phyloP scores from a whole-genome alignment of 2,329 filamentous ascomycete species.

The Alternaria brassicae region DNA sequence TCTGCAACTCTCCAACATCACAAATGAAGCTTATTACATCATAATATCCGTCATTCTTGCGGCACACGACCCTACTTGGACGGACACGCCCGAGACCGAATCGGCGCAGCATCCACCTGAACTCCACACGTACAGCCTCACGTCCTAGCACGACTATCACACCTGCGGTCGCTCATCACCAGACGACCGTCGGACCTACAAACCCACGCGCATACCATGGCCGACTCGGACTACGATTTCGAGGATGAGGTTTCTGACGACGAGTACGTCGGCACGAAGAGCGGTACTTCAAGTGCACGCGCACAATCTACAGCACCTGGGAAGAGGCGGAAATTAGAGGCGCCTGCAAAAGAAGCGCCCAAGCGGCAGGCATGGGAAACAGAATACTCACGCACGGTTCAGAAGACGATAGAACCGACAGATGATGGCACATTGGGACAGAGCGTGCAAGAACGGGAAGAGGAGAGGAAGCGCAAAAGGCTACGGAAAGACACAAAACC shows the following conservation, averaged over 20 bases:
- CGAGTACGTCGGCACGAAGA: constrained; percentile 60
- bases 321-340: constrained; percentile 29
- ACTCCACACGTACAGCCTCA: background rate
- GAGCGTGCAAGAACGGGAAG: constrained; percentile 74
- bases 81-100: background rate
- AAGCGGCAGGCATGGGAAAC: constrained; percentile 60
- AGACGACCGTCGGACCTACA: background rate
- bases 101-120: background rate
- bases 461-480: constrained; percentile 81
- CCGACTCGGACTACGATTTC: constrained; percentile 76
- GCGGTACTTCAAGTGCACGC: constrained; percentile 33
- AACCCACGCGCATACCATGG: constrained; percentile 58
- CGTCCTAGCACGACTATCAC: background rate
- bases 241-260: constrained; percentile 70
- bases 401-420: constrained; percentile 65
- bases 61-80: constrained; percentile 2
- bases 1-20: background rate
- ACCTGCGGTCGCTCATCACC: background rate
- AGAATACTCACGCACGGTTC: constrained; percentile 55
- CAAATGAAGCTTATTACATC: constrained; percentile 14
- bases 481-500: constrained; percentile 93
- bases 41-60: constrained; percentile 5
- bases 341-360: constrained; percentile 31
- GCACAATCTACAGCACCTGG: constrained; percentile 27
- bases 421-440: constrained; percentile 77